A percentile compares a stretch with the other conserved stretches of the same genome.
Evolutionary conservation across 371 early-diverging fungal species (phyloP).

Genomic region (Coemansia sp.): DNA sequence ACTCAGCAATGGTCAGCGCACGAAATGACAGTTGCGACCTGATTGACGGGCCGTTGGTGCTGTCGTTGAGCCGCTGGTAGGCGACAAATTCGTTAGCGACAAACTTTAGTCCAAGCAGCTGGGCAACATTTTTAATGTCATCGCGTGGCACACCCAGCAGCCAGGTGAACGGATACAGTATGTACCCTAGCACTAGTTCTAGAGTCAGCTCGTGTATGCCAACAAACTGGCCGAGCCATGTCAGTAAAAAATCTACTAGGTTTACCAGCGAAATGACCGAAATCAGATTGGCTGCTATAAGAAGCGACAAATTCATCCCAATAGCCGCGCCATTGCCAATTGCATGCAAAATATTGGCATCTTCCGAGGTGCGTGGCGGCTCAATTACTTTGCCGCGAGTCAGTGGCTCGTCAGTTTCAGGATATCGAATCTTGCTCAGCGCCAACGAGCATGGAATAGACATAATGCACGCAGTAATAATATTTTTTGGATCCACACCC

Average conservation of each 20-base stretch:
- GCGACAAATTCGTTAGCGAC: conserved; percentile 93
- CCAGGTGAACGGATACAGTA: conserved; percentile 80
- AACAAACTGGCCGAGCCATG: conserved; percentile 77
- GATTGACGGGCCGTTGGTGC: conserved; percentile 4
- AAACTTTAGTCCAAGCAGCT: conserved; percentile 82
- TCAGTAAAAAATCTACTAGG: conserved; percentile 68
- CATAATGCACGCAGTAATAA: conserved; percentile 87
- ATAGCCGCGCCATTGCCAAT: conserved; percentile 82
- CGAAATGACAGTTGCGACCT: conserved; percentile 26
- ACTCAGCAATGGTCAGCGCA: conserved; percentile 31
- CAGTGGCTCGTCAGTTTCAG: conserved; percentile 77
- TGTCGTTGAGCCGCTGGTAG: conserved; percentile 53
- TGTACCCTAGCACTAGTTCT: conserved; percentile 71
- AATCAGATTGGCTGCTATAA: conserved; percentile 76
- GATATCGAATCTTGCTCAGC: conserved; percentile 82
- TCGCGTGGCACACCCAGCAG: conserved; percentile 71
- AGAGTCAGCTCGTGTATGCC: conserved; percentile 64
- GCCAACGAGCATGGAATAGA: conserved; percentile 87
- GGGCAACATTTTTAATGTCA: conserved; percentile 65
- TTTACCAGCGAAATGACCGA: conserved; percentile 72
- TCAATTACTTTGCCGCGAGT: conserved; percentile 64
- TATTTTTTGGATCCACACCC: conserved; percentile 64
- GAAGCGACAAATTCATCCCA: conserved; percentile 73
- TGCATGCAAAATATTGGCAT: conserved; percentile 79
- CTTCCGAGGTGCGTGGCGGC: conserved; percentile 64